Percentiles rank a stretch among this genome's conserved stretches.
phyloP scores from a whole-genome alignment of 495 filamentous ascomycete species.

The Cudoniella acicularis region DNA sequence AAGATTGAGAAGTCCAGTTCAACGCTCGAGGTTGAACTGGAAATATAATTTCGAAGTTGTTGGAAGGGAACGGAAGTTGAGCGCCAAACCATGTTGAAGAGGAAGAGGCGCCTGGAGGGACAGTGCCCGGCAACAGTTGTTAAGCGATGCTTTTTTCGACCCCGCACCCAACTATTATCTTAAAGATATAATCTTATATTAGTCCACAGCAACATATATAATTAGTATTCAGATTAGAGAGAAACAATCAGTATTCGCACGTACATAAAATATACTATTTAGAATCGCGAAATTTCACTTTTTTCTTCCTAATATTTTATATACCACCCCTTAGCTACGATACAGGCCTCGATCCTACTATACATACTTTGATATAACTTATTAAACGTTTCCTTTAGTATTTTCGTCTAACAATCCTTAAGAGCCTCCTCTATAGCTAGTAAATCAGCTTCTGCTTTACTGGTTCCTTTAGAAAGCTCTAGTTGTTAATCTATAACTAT shows the following conservation, averaged over 20 bases:
- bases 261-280: neutral
- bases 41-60: no score
- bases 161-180: neutral
- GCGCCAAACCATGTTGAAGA: no score
- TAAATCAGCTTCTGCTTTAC: neutral
- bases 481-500: neutral
- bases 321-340: neutral
- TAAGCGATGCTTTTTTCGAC: no score
- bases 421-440: neutral
- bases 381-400: neutral
- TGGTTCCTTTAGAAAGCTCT: neutral
- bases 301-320: constrained; percentile 3
- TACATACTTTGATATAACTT: neutral
- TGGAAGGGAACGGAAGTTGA: no score
- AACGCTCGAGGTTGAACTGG: no score
- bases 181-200: neutral
- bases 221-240: neutral
- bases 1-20: no score
- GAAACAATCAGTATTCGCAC: neutral
- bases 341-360: neutral
- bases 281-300: no score
- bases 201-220: neutral
- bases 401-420: neutral
- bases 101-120: no score
- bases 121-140: no score